Conservation (phyloP, 768 basidiomycete genomes). For the Lactarius psammicola region DNA sequence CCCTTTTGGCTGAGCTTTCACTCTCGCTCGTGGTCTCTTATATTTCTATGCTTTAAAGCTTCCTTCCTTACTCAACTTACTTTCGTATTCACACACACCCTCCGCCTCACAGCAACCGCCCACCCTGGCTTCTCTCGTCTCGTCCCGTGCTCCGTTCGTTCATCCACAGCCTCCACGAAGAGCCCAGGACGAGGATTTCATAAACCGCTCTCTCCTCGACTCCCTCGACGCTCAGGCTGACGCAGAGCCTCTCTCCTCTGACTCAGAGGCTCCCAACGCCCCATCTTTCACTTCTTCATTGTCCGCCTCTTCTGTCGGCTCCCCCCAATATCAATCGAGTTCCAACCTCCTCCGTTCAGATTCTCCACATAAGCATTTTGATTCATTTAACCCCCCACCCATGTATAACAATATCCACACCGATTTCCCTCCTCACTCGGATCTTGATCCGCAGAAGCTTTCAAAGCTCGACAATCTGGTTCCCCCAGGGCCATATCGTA, state of each 20-base stretch:
- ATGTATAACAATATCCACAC: slow-evolving; percentile 34
- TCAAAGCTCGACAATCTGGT: slow-evolving; percentile 27
- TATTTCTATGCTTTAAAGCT: slow-evolving; percentile 29
- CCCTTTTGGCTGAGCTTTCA: slow-evolving; percentile 40
- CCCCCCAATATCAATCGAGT: slow-evolving; percentile 52
- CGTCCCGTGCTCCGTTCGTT: slow-evolving; percentile 35
- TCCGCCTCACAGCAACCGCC: slow-evolving; percentile 31
- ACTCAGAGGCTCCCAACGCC: slow-evolving; percentile 46
- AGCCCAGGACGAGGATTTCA: slow-evolving; percentile 69
- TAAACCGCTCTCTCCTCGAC: slow-evolving; percentile 81
- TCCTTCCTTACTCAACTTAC: slow-evolving; percentile 3
- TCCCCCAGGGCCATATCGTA: slow-evolving; percentile 30
- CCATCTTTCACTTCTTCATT: slow-evolving; percentile 48
- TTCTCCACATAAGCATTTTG: slow-evolving; percentile 49
- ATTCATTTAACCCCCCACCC: slow-evolving; percentile 36
- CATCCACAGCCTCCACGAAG: slow-evolving; percentile 32
- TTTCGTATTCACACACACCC: slow-evolving; percentile 30
- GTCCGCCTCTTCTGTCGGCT: slow-evolving; percentile 47
- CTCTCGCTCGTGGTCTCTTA: slow-evolving; percentile 36
- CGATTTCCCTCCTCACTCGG: slow-evolving; percentile 20
- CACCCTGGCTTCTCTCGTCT: slow-evolving; percentile 38
- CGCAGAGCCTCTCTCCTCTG: slow-evolving; percentile 62
- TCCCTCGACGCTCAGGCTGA: slow-evolving; percentile 82
- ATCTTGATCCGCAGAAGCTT: slow-evolving; percentile 27
- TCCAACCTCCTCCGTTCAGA: slow-evolving; percentile 53